phyloP scores from a whole-genome alignment of 495 filamentous ascomycete genomes.

The Penicillium egyptiacum region DNA sequence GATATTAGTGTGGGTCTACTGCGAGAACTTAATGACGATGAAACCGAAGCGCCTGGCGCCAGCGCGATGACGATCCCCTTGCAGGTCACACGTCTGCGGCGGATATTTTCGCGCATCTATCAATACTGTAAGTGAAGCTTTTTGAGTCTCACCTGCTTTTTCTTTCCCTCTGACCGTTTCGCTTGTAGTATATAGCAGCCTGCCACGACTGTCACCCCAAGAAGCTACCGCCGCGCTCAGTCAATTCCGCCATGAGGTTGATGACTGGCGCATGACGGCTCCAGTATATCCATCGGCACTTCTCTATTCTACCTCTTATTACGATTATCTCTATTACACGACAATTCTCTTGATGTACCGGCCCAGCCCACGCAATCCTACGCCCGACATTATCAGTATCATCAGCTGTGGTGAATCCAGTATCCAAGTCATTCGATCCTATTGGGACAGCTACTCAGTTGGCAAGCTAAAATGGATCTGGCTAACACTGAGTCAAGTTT shows the following conservation, averaged over 20 bases:
- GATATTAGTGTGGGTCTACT: slow-evolving; percentile 49
- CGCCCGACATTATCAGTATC: slow-evolving; percentile 43
- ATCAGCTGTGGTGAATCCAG: slow-evolving; percentile 52
- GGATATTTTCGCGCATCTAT: slow-evolving; percentile 50
- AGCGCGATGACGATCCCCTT: slow-evolving; percentile 50
- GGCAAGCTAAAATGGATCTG: slow-evolving; percentile 57
- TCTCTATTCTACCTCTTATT: slow-evolving; percentile 51
- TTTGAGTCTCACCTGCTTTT: neutral
- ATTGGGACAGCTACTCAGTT: slow-evolving; percentile 50
- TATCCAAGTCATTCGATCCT: slow-evolving; percentile 50
- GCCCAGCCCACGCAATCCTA: slow-evolving; percentile 49
- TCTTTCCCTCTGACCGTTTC: neutral
- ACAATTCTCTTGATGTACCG: slow-evolving; percentile 54
- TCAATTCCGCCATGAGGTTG: slow-evolving; percentile 49
- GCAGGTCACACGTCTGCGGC: slow-evolving; percentile 49
- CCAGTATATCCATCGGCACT: slow-evolving; percentile 43
- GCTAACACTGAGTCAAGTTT: slow-evolving; percentile 54
- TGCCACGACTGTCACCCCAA: slow-evolving; percentile 34
- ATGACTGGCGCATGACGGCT: slow-evolving; percentile 45
- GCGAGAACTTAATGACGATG: slow-evolving; percentile 47
- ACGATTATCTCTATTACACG: slow-evolving; percentile 54
- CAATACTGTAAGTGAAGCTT: slow-evolving; percentile 39
- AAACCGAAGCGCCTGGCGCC: slow-evolving; percentile 39
- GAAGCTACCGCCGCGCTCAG: slow-evolving; percentile 38
- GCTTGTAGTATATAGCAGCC: slow-evolving; percentile 46